Percentiles rank a stretch among this genome's conserved stretches.
phyloP scores from a whole-genome alignment of 768 basidiomycete species.

The Tylopilus sp. region DNA sequence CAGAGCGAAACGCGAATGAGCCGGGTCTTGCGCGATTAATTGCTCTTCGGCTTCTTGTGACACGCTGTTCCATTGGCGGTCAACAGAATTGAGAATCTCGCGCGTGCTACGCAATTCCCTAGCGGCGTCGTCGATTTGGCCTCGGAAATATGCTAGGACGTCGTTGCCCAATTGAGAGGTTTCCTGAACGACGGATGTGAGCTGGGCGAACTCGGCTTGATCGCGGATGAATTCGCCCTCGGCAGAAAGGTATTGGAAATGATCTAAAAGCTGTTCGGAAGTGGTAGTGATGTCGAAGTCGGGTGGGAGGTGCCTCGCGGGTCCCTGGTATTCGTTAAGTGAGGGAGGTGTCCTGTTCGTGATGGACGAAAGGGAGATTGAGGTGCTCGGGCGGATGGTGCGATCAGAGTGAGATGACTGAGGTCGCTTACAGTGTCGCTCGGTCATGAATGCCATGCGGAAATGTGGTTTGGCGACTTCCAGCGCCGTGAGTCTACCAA shows the following conservation, averaged over 20 bases:
- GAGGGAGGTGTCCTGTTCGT: constrained; percentile 29
- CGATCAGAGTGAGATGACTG: constrained; percentile 52
- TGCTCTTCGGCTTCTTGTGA: constrained; percentile 44
- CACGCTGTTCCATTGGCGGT: constrained; percentile 42
- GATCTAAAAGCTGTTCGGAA: constrained; percentile 48
- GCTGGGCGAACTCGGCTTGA: constrained; percentile 37
- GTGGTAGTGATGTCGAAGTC: constrained; percentile 45
- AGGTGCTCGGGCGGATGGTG: constrained; percentile 47
- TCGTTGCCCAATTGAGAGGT: constrained; percentile 43
- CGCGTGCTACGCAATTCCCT: constrained; percentile 49
- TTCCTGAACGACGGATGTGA: constrained; percentile 47
- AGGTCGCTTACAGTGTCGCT: constrained; percentile 44
- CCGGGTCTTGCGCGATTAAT: constrained; percentile 18
- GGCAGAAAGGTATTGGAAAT: constrained; percentile 49
- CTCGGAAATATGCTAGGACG: constrained; percentile 50
- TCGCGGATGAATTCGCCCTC: constrained; percentile 37
- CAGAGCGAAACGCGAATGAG: constrained; percentile 6
- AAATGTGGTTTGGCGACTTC: constrained; percentile 70
- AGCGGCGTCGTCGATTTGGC: constrained; percentile 48
- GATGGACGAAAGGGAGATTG: constrained; percentile 45
- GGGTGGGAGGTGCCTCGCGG: constrained; percentile 35
- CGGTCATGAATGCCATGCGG: constrained; percentile 55
- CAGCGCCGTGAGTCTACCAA: constrained; percentile 48
- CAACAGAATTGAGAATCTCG: constrained; percentile 41
- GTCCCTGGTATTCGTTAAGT: constrained; percentile 26